Base-by-base conservation (phyloP, 2,329 filamentous ascomycete genomes). In the Fusarium succisae region DNA sequence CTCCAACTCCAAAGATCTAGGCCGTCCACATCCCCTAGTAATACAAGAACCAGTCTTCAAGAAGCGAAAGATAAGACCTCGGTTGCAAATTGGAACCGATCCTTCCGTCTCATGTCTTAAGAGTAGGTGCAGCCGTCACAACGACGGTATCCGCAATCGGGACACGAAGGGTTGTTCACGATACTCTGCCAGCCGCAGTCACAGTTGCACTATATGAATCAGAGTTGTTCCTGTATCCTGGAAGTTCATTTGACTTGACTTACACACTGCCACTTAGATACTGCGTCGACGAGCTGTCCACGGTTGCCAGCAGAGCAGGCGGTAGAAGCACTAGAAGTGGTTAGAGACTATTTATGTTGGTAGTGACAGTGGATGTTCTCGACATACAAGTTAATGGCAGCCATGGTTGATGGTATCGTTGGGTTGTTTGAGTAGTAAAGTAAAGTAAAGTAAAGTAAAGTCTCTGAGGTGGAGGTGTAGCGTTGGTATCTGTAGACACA, bases 41-140 rank as follows among this genome's bases (percentile, higher is more conserved):
- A 44, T 17, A 39, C 28, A 32, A 24, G 20, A 26, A 38, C 30
- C 37, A 32, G 48, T 53, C 30, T 24, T 9, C 30, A 35, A 35
- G 48, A 51, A 51, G 48, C n/a, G 48, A 53, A 53, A 53, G n/a
- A 50, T n/a, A 18, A 8, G 4, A 24, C 11, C 18, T 8, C 24
- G 11, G 18, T 18, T 5, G 14, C 18, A 18, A 38, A 4, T 13
- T 13, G 20, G 10, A 12, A 12, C 17, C 8, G 22, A n/a, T n/a
- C n/a, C n/a, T n/a, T n/a, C n/a, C n/a, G n/a, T n/a, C n/a, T n/a
- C 4, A 11, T 6, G 7, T 8, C 37, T 41, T 63, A 55, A 43
- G 20, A 61, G 61, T 78, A 80, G 37, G 8, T n/a, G 57, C 79
- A 80, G 37, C 56, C 5, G 1, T 1, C 0, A 50, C 79, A 80